phyloP scores from a whole-genome alignment of 768 basidiomycete genomes.

The Russula virescens region DNA sequence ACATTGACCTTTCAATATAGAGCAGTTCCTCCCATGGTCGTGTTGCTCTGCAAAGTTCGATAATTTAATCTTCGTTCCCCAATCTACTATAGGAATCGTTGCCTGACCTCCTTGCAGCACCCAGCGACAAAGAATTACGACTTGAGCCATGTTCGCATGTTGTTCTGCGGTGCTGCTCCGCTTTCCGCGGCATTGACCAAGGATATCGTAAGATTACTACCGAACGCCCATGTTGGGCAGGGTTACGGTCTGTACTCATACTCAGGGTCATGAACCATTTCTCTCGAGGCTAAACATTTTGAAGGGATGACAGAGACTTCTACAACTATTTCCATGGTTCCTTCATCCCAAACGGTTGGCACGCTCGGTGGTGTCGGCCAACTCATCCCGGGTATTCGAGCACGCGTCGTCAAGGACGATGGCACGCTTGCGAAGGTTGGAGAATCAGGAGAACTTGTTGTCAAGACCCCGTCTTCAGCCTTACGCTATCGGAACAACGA shows the following conservation, averaged over 20 bases:
- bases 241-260: slow-evolving; percentile 44
- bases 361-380: slow-evolving; percentile 43
- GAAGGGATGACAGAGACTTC: slow-evolving; percentile 67
- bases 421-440: slow-evolving; percentile 47
- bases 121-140: slow-evolving; percentile 31
- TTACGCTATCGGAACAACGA: slow-evolving; percentile 47
- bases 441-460: slow-evolving; percentile 54
- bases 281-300: neutral
- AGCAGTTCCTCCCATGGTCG: slow-evolving; percentile 30
- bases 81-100: neutral
- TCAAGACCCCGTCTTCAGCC: slow-evolving; percentile 38
- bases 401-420: slow-evolving; percentile 49
- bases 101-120: slow-evolving; percentile 22
- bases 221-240: slow-evolving; percentile 53
- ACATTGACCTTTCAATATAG: slow-evolving; percentile 6
- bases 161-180: slow-evolving; percentile 35
- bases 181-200: slow-evolving; percentile 33
- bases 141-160: slow-evolving; percentile 27
- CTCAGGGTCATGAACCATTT: neutral
- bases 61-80: neutral
- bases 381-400: slow-evolving; percentile 46
- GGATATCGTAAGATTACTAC: slow-evolving; percentile 44
- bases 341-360: slow-evolving; percentile 43
- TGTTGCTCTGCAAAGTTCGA: slow-evolving; percentile 31
- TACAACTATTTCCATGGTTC: slow-evolving; percentile 47